Percentiles rank a stretch among this genome's conserved stretches.
Evolutionary conservation across 1,139 yeast genomes (phyloP).

Genomic region (Saccharomyces hybrid): DNA sequence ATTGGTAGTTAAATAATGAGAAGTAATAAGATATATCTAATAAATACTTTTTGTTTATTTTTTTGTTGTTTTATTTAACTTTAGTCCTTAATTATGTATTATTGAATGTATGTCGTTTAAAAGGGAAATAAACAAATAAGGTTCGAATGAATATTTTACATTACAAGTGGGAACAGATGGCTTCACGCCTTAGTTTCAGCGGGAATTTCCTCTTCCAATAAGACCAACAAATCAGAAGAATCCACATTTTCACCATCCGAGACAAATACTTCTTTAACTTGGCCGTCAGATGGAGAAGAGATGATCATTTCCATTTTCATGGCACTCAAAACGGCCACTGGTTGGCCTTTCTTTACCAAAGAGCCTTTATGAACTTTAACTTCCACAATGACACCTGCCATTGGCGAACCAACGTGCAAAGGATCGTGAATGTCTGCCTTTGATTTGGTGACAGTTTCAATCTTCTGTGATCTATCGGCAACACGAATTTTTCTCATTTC

Average conservation of each 20-base stretch:
- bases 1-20: neutral
- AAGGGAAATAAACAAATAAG: neutral
- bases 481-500: slow-evolving; percentile 92
- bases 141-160: neutral
- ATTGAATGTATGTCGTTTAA: neutral
- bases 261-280: slow-evolving; percentile 62
- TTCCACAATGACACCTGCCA: slow-evolving; percentile 97
- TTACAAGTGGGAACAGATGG: neutral
- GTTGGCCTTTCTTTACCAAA: slow-evolving; percentile 92
- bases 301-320: slow-evolving; percentile 99
- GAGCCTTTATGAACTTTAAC: slow-evolving; percentile 78
- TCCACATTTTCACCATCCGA: slow-evolving; percentile 92
- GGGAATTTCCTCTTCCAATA: slow-evolving; percentile 26
- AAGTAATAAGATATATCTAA: neutral
- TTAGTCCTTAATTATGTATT: neutral
- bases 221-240: slow-evolving; percentile 63
- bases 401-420: slow-evolving; percentile 93
- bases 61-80: neutral
- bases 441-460: slow-evolving; percentile 77
- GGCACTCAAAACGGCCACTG: slow-evolving; percentile 86
- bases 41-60: neutral
- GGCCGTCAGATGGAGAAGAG: slow-evolving; percentile 81
- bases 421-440: slow-evolving; percentile 83
- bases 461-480: slow-evolving; percentile 75
- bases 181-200: slow-evolving; percentile 12